Evolutionary conservation across 2,329 filamentous ascomycete genomes (phyloP), one percentile per base, ranked within the genome.

Genomic region (Trichoderma endophyticum): DNA sequence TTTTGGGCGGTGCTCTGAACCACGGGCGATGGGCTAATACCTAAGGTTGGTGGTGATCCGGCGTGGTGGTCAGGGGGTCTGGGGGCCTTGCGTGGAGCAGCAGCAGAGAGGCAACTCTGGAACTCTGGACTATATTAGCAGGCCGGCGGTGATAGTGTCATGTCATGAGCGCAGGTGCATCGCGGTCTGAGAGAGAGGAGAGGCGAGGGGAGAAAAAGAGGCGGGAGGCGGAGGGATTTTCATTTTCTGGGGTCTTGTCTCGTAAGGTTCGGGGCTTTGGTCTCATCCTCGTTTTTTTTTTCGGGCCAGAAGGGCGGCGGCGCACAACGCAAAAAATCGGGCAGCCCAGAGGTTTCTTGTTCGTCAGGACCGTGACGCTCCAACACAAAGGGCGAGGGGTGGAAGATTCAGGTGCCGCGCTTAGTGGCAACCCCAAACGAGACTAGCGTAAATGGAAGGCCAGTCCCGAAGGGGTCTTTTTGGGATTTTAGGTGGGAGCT

Each of bases 241-340:
- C 75, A 76, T 77, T 76, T 75, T 77, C 74, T 76, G 76, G 79
- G 77, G 77, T 75, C 76, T 75, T 81, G 79, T 81, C 80, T 81
- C 78, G 80, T 78, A 78, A 76, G 77, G 75, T 80, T 80, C 79
- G 80, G 78, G 78, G 79, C 79, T 77, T 79, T 81, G 78, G 80
- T 81, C 78, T 81, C 79, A 81, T 82, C 80, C 79, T 80, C 79
- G 79, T 60, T 80, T 80, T 80, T 79, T 80, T 77, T 81, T 77
- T 80, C 79, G 79, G 80, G 79, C 79, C 79, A 77, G 77, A 78
- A 69, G 79, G 80, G 80, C 80, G 79, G 80, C 80, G 79, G 80
- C 80, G 79, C 80, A 81, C 79, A 80, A 77, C 76, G 68, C 60
- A 80, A 76, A 78, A 79, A 79, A 66, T 64, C 61, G 60, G 71